phyloP scores from a whole-genome alignment of 192 early-diverging fungal genomes.

The Pilobolus umbonatus region DNA sequence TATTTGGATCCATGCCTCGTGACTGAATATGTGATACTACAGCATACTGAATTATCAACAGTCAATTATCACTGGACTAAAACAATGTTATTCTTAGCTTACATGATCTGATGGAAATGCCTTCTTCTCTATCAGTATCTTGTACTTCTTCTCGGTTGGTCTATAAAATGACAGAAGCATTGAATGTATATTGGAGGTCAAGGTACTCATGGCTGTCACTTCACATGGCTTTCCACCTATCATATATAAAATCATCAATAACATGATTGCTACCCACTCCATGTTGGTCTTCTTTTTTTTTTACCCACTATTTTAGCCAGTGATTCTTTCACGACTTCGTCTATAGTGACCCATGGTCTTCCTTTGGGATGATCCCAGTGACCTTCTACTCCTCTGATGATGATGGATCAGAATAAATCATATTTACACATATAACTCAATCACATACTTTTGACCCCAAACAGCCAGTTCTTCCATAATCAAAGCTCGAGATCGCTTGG shows the following conservation, averaged over 20 bases:
- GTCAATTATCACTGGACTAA: neutral
- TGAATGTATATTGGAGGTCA: slow-evolving; percentile 90
- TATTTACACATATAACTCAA: too few relatives aligned
- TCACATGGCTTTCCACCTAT: slow-evolving; percentile 71
- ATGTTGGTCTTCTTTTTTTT: neutral
- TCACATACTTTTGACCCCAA: slow-evolving; percentile 66
- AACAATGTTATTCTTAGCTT: slow-evolving; percentile 1
- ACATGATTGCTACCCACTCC: neutral
- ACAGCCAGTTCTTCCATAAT: slow-evolving; percentile 88
- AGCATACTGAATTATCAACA: slow-evolving; percentile 57
- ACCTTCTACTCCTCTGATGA: slow-evolving; percentile 74
- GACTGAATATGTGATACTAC: slow-evolving; percentile 83
- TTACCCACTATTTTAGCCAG: slow-evolving; percentile 78
- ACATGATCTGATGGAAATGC: slow-evolving; percentile 93
- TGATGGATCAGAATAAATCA: too few relatives aligned
- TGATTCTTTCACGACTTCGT: slow-evolving; percentile 68
- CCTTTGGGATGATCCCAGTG: slow-evolving; percentile 81
- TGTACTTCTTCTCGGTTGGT: slow-evolving; percentile 68
- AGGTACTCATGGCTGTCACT: slow-evolving; percentile 87
- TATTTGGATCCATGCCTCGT: slow-evolving; percentile 67
- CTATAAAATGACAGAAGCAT: slow-evolving; percentile 90
- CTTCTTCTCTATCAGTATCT: slow-evolving; percentile 88
- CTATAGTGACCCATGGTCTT: slow-evolving; percentile 85
- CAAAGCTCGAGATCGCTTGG: slow-evolving; percentile 56
- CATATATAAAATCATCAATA: neutral